A percentile compares a stretch with the other conserved stretches of the same genome.
Evolutionary conservation across 192 early-diverging fungal genomes (phyloP).

Genomic region (Piromyces finnis): DNA sequence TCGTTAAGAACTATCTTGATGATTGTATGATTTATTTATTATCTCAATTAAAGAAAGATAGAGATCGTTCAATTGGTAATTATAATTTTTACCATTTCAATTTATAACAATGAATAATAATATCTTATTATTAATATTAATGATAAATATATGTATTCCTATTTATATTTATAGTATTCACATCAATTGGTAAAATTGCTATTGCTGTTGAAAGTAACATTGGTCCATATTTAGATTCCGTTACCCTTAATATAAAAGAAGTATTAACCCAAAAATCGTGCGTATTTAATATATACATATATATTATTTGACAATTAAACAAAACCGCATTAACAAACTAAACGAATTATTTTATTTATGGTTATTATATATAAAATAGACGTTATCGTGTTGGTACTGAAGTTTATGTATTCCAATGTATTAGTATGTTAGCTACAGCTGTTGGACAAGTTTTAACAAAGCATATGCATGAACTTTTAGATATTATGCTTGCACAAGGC

Average conservation of each 20-base stretch:
- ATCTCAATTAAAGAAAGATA: slow-evolving; percentile 46
- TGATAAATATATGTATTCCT: no score
- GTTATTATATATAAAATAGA: slow-evolving; percentile 9
- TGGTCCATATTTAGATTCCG: slow-evolving; percentile 59
- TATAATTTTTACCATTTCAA: not conserved
- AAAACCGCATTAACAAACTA: no score
- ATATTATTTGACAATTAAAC: no score
- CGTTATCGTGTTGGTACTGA: slow-evolving; percentile 36
- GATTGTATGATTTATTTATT: slow-evolving; percentile 58
- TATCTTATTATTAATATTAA: no score
- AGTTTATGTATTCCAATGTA: slow-evolving; percentile 56
- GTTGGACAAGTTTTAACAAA: slow-evolving; percentile 80
- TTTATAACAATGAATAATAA: no score
- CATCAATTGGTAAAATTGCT: slow-evolving; percentile 72
- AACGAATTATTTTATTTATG: no score
- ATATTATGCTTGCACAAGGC: slow-evolving; percentile 81
- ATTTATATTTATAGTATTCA: no score
- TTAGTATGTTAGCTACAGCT: slow-evolving; percentile 72
- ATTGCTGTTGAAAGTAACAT: slow-evolving; percentile 60
- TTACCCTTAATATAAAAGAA: slow-evolving; percentile 58
- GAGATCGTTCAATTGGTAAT: slow-evolving; percentile 34
- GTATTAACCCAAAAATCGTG: slow-evolving; percentile 49
- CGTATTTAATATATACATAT: no score
- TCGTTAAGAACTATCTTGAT: slow-evolving; percentile 48
- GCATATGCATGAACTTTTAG: slow-evolving; percentile 70